Evolutionary conservation across 805 yeast genomes (phyloP).

Genomic region (Kluyveromyces wickerhamii): DNA sequence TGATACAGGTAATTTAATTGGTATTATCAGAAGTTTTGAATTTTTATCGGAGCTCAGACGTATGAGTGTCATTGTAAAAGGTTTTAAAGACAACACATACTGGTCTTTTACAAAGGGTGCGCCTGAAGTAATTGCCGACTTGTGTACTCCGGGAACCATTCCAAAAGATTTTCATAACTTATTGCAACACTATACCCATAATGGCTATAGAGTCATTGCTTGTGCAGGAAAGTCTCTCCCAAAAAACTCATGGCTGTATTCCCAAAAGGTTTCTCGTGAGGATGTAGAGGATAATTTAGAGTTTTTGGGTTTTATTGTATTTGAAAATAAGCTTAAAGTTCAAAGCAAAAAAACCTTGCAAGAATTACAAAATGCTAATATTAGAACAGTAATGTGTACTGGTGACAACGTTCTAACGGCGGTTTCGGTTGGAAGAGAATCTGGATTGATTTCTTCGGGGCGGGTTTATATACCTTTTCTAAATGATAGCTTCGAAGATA

Average conservation of each 20-base stretch:
- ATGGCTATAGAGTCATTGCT: conserved; percentile 92
- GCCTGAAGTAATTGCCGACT: conserved; percentile 81
- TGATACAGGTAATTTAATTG: conserved; percentile 33
- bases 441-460: conserved; percentile 49
- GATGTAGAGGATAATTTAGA: conserved; percentile 60
- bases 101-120: conserved; percentile 85
- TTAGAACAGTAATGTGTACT: conserved; percentile 91
- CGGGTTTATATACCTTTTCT: conserved; percentile 58
- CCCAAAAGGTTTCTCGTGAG: conserved; percentile 48
- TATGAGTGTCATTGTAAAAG: conserved; percentile 75
- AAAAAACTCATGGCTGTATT: conserved; percentile 39
- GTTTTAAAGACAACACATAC: conserved; percentile 33
- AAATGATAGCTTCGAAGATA: conserved; percentile 28
- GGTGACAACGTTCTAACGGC: conserved; percentile 96
- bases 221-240: conserved; percentile 61
- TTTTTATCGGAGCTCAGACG: conserved; percentile 79
- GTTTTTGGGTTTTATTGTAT: conserved; percentile 83
- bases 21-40: conserved; percentile 57
- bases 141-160: conserved; percentile 63
- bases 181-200: conserved; percentile 79
- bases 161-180: conserved; percentile 70
- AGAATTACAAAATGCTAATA: conserved; percentile 55
- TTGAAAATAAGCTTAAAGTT: conserved; percentile 82
- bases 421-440: conserved; percentile 83
- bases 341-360: conserved; percentile 55